Conservation (phyloP, 2,329 filamentous ascomycete species). For the Fusarium sp. region DNA sequence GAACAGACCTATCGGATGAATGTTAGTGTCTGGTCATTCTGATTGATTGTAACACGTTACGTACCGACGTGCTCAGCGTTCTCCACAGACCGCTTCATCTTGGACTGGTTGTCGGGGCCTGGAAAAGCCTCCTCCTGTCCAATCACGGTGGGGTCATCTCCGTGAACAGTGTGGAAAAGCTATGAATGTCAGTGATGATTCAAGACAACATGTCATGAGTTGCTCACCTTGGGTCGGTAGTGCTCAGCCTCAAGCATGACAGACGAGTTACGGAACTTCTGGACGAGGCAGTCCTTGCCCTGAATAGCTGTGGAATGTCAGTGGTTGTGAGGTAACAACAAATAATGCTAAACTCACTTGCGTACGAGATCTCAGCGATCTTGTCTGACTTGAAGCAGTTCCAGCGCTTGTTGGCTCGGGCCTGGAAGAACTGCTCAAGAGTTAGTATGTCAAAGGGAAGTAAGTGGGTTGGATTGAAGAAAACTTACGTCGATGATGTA, state of each 20-base stretch:
- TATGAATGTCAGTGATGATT: conserved; percentile 42
- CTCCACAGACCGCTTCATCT: conserved; percentile 88
- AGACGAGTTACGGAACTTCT: conserved; percentile 96
- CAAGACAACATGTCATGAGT: too few relatives aligned
- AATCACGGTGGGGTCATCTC: conserved; percentile 64
- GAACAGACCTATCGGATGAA: conserved; percentile 74
- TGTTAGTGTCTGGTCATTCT: neutral
- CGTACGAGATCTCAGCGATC: conserved; percentile 91
- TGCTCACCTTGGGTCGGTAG: conserved; percentile 83
- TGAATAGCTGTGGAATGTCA: conserved; percentile 77
- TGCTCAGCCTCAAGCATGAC: conserved; percentile 89
- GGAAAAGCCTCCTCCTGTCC: conserved; percentile 84
- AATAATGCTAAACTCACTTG: conserved; percentile 72
- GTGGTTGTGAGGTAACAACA: neutral
- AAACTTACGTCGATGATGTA: conserved; percentile 77
- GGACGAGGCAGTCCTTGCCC: conserved; percentile 88
- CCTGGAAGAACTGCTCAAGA: conserved; percentile 74
- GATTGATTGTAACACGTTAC: conserved; percentile 49
- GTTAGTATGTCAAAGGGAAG: conserved; percentile 33
- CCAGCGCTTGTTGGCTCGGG: conserved; percentile 80
- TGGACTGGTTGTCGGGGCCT: conserved; percentile 83
- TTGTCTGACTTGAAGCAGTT: conserved; percentile 87
- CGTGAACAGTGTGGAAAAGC: conserved; percentile 67
- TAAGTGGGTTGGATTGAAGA: neutral
- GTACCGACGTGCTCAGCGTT: conserved; percentile 86